phyloP scores from a whole-genome alignment of 345 rosid species.

The Eucalyptus cloeziana region DNA sequence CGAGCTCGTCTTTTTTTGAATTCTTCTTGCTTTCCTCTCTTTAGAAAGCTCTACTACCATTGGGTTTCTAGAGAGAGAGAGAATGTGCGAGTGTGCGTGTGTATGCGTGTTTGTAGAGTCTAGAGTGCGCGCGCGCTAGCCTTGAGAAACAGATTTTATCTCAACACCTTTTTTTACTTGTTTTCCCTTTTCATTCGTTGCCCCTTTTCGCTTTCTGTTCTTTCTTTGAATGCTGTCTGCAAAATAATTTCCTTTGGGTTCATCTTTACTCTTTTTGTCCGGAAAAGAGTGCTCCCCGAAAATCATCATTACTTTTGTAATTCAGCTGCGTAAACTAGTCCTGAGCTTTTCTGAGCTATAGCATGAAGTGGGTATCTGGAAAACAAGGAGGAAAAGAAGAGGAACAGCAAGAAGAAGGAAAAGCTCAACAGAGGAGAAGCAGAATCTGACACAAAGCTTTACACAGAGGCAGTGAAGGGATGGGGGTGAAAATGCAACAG shows the following conservation, averaged over 20 bases:
- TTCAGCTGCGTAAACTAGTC: background rate
- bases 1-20: background rate
- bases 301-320: background rate
- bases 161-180: background rate
- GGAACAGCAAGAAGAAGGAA: background rate
- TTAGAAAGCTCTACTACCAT: background rate
- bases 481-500: slow-evolving; percentile 56
- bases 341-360: background rate
- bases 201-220: background rate
- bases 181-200: background rate
- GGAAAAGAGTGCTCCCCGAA: background rate
- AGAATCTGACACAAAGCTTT: background rate
- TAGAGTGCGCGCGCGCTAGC: background rate
- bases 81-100: background rate
- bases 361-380: slow-evolving; percentile 37
- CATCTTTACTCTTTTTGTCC: background rate
- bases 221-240: slow-evolving; percentile 41
- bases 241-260: slow-evolving; percentile 1
- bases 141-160: background rate
- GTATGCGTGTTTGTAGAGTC: background rate
- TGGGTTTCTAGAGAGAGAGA: background rate
- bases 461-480: background rate
- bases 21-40: slow-evolving; percentile 1
- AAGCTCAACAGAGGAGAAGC: background rate
- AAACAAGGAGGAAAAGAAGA: background rate